Base-by-base conservation (phyloP, 2,329 filamentous ascomycete genomes). In the Exophiala sp. region DNA sequence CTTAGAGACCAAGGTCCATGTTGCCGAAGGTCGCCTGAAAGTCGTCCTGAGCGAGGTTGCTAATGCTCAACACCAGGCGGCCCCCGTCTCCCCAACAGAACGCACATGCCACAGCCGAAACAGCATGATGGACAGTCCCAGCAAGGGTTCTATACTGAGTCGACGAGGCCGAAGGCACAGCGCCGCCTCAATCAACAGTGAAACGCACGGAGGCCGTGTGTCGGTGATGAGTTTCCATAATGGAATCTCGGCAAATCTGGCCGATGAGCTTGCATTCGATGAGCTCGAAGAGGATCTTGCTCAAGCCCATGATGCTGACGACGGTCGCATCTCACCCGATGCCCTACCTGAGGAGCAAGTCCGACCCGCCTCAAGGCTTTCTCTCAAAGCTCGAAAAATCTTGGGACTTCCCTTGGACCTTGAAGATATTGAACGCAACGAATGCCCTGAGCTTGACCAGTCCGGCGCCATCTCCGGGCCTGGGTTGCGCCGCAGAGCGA, bases 191-290 rank as follows among this genome's bases (percentile, higher is more conserved):
- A 66, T 74, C 59, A 77, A 72, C 40, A 66, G 68, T 32, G 72
- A 77, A 35, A 71, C 70, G 32, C 70, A 72, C 39, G 71, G 83
- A 65, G 77, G 88, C 55, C 81, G 88, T 23, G 87, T 84, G 63
- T 94, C 89, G 1, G 70, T 84, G 19, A 72, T 86, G 55, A 82
- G 76, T 55, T 74, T 77, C n/a, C 68, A 70, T 6, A 74, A 75
- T 55, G 69, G 70, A 8, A 71, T 75, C 50, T 77, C 75, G 11
- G 69, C 88, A 52, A 95, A 85, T 55, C 75, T 98, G 34, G 93
- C 93, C 0, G 90, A 97, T 60, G 93, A 98, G 69, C 77, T 98
- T 47, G 83, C 87, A 55, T 86, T 95, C 55, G 87, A 90, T 50
- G 85, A 86, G 53, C 86, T 91, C 48, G 87, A 90, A 24, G 73